Evolutionary conservation across 139 green algal species (phyloP).

Genomic region (Chlamydomonas sp.): DNA sequence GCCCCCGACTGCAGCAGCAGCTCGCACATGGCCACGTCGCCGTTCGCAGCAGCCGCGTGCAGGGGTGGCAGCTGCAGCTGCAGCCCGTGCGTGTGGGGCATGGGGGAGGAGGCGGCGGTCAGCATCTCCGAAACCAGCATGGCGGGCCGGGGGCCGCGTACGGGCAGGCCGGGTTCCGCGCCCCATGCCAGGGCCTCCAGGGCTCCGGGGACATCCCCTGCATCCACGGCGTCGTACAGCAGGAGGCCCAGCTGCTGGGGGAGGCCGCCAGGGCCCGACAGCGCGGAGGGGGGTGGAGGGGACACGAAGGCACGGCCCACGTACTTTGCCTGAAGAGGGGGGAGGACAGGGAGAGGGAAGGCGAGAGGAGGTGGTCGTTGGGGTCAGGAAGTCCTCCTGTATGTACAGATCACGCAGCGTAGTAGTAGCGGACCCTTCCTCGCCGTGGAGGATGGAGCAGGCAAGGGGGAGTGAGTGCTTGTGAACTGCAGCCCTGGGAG

Average conservation of each 20-base stretch:
- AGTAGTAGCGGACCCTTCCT: too few species aligned
- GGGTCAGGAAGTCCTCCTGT: background rate
- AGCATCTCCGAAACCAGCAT: slow-evolving; percentile 29
- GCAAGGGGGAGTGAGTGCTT: too few species aligned
- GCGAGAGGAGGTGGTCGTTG: background rate
- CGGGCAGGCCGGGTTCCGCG: slow-evolving; percentile 35
- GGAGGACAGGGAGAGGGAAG: background rate
- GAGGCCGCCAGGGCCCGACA: slow-evolving; percentile 18
- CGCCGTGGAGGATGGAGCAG: too few species aligned
- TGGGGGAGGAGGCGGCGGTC: background rate
- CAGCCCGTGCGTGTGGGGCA: background rate
- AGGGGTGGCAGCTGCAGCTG: slow-evolving; percentile 34
- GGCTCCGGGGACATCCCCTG: slow-evolving; percentile 28
- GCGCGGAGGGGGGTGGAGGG: background rate
- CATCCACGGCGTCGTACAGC: slow-evolving; percentile 51
- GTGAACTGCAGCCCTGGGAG: too few species aligned
- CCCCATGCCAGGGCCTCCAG: slow-evolving; percentile 55
- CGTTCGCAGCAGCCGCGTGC: slow-evolving; percentile 42
- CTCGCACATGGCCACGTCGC: slow-evolving; percentile 9
- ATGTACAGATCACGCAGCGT: too few species aligned
- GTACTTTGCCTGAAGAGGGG: slow-evolving; percentile 48
- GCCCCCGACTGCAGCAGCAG: slow-evolving; percentile 64
- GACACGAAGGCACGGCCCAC: slow-evolving; percentile 37
- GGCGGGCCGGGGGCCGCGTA: slow-evolving; percentile 11
- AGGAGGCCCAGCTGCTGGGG: slow-evolving; percentile 24